Evolutionary conservation across 2,329 filamentous ascomycete species (phyloP), one percentile per base, ranked within the genome.

Genomic region (Plectosphaerella cucumerina): DNA sequence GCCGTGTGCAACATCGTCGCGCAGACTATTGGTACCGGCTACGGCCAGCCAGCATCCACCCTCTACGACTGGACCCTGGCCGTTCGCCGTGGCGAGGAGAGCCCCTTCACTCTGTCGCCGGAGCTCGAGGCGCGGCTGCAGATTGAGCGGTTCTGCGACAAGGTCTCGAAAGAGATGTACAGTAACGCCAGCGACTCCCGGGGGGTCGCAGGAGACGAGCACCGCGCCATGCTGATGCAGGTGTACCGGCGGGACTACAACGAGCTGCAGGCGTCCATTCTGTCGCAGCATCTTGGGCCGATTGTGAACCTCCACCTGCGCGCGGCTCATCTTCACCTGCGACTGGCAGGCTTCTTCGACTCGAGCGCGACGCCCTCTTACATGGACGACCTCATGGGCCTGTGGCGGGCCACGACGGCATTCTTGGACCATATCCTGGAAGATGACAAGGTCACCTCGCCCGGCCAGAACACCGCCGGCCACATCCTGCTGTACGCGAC

Each of bases 1-100:
- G 89, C 89, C 1, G 86, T 90, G 4, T 90, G 88, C 72, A 94
- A 94, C 63, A 87, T 93, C 56, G 89, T 92, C 33, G 85, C 88
- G 20, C 89, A 93, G 61, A 85, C 84, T 50, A 82, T 92, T 42
- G 88, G 87, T n/a, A 93, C 89, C 4, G 89, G 89, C 18, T 90
- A 91, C 60, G 89, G 89, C 6, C 89, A 92, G 63, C 89, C 89
- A 8, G 87, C 89, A 5, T 89, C 87, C 44, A 90, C 84, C 48
- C 75, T 86, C 45, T 92, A 87, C 68, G 89, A 87, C 67, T 91
- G 82, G 80, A 92, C 84, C 2, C 73, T 87, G 53, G 84, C 78
- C 44, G 73, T 81, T 59, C 73, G 81, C 46, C 77, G 81, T 1
- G 81, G 81, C 45, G 80, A 84, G 55, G 77, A 80, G 43, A 78